Conservation (phyloP, 1,284 basidiomycete genomes). For the Afroboletus lepidellus region DNA sequence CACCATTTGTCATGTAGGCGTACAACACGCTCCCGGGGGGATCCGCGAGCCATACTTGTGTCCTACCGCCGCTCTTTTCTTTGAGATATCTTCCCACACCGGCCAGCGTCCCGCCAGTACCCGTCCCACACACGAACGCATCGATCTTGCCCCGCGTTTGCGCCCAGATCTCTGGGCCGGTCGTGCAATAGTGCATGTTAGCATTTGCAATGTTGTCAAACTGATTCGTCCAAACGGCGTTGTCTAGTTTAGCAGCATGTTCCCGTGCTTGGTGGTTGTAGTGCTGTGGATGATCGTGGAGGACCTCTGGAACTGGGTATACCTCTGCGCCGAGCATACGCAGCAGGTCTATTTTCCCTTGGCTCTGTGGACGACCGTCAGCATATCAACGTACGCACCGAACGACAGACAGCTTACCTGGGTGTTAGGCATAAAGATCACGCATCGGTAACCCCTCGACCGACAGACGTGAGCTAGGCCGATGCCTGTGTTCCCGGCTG, state of each 20-base stretch:
- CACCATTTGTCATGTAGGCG: slow-evolving; percentile 82
- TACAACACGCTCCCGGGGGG: slow-evolving; percentile 94
- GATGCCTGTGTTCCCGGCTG: slow-evolving; percentile 98
- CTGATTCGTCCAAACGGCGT: slow-evolving; percentile 99
- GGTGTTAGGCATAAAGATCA: slow-evolving; percentile 99
- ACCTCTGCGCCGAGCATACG: slow-evolving; percentile 98
- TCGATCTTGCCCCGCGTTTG: slow-evolving; percentile 83
- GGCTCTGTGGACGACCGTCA: slow-evolving; percentile 56
- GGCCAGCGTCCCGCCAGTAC: slow-evolving; percentile 94
- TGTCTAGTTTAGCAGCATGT: slow-evolving; percentile 77
- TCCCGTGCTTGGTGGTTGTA: slow-evolving; percentile 98
- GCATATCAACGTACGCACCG: neutral
- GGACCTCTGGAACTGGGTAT: slow-evolving; percentile 92
- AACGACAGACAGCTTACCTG: slow-evolving; percentile 51
- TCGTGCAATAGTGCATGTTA: slow-evolving; percentile 84
- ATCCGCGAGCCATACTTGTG: slow-evolving; percentile 93
- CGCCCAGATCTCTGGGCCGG: slow-evolving; percentile 96
- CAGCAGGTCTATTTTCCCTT: slow-evolving; percentile 97
- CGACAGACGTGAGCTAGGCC: slow-evolving; percentile 95
- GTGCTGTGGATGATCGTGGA: slow-evolving; percentile 94
- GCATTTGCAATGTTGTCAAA: slow-evolving; percentile 96
- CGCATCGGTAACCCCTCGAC: slow-evolving; percentile 91
- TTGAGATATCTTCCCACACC: slow-evolving; percentile 85
- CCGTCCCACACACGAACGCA: slow-evolving; percentile 91
- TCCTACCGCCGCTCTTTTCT: slow-evolving; percentile 79